Conservation (phyloP, 805 yeast genomes). For the Kluyveromyces aestuarii region DNA sequence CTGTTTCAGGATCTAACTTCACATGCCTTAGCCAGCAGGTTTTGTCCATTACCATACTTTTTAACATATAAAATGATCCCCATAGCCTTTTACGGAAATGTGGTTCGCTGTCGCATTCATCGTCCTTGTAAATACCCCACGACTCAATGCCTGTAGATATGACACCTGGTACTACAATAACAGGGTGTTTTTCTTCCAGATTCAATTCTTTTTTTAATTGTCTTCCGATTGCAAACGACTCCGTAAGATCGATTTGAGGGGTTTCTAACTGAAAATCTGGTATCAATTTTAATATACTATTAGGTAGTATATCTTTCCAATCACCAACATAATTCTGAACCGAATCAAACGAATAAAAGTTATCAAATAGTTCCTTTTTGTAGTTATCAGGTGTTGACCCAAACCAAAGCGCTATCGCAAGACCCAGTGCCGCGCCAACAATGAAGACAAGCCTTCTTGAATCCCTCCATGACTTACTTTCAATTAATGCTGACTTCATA, state of each 20-base stretch:
- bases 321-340: slow-evolving; percentile 54
- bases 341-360: slow-evolving; percentile 46
- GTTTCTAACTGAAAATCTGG: slow-evolving; percentile 35
- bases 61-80: slow-evolving; percentile 95
- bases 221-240: slow-evolving; percentile 83
- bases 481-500: neutral
- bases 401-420: slow-evolving; percentile 52
- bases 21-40: slow-evolving; percentile 90
- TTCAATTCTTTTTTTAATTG: slow-evolving; percentile 44
- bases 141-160: slow-evolving; percentile 91
- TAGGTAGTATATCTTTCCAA: slow-evolving; percentile 69
- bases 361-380: slow-evolving; percentile 33
- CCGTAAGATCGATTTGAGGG: slow-evolving; percentile 43
- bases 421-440: slow-evolving; percentile 67
- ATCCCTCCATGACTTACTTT: slow-evolving; percentile 27
- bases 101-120: slow-evolving; percentile 71
- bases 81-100: slow-evolving; percentile 89
- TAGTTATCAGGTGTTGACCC: slow-evolving; percentile 31
- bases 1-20: slow-evolving; percentile 83
- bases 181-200: slow-evolving; percentile 57
- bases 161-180: slow-evolving; percentile 92
- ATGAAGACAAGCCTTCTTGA: slow-evolving; percentile 54
- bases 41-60: slow-evolving; percentile 87
- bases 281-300: slow-evolving; percentile 49
- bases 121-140: slow-evolving; percentile 74